Conservation (phyloP, 192 early-diverging fungal species). For the Rhizophagus sp. region DNA sequence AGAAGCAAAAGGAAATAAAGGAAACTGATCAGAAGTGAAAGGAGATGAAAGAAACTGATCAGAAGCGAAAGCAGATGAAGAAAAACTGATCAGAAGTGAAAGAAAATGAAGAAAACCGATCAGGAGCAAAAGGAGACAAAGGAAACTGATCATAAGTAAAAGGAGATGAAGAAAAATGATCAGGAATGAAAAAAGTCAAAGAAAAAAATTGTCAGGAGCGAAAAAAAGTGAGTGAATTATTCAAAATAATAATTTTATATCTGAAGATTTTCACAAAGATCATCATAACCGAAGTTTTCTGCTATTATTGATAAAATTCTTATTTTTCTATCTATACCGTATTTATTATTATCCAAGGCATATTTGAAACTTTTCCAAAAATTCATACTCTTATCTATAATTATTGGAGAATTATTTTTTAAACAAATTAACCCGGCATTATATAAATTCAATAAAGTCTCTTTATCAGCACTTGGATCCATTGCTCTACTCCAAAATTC, state of each 20-base stretch:
- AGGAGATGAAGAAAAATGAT: too few species aligned
- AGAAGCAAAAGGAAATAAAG: too few species aligned
- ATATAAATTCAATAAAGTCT: background rate
- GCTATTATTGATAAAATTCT: slow-evolving; percentile 16
- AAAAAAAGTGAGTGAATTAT: background rate
- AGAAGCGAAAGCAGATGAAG: too few species aligned
- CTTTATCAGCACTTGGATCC: background rate
- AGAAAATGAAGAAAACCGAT: too few species aligned
- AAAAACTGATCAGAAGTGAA: too few species aligned
- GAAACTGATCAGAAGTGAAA: too few species aligned
- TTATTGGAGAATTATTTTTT: background rate
- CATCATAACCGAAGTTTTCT: background rate
- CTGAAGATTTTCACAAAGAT: slow-evolving; percentile 2
- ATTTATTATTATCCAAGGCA: background rate
- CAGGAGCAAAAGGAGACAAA: too few species aligned
- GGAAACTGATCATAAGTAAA: too few species aligned
- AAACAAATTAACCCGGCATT: background rate
- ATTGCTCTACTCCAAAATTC: background rate
- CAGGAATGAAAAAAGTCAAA: too few species aligned
- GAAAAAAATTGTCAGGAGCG: too few species aligned
- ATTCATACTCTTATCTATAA: background rate
- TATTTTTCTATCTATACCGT: background rate
- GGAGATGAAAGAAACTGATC: too few species aligned
- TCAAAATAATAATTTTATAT: background rate
- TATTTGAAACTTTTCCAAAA: background rate